Evolutionary conservation across 2,329 filamentous ascomycete genomes (phyloP), one percentile per base, ranked within the genome.

Genomic region (Colletotrichum orbiculare): DNA sequence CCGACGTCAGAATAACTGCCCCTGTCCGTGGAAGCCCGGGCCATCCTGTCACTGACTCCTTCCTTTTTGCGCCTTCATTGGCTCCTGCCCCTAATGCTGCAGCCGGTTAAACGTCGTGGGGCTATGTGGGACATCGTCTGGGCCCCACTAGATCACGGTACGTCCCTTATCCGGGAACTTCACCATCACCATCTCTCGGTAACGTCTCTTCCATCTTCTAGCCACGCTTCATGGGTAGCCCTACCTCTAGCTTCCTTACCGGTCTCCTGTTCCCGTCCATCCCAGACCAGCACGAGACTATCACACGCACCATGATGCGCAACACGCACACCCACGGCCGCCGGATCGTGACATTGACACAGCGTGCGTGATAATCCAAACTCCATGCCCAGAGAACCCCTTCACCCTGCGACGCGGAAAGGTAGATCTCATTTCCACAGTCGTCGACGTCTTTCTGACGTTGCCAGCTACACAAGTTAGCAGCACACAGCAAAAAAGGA

Each of bases 141-240:
- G 25, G 25, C 4, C 25, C 25, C 25, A 25, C 25, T 25, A 25
- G 4, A 25, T 41, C 38, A 9, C 2, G 46, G 47, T 57, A 63
- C 63, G 63, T 65, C 17, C 33, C 37, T 8, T 15, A 9, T 42
- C 46, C n/a, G 6, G 25, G 10, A 48, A 47, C 39, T 57, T 58
- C 58, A 62, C 52, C 58, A 62, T 25, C 25, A 65, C 63, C 58
- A 53, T 57, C 63, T 65, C 63, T 66, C 63, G 63, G 63, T 63
- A 63, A 57, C 52, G 52, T 53, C 58, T 53, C 48, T 66, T 62
- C 58, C 52, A 53, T 13, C 41, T 25, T 57, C 61, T 38, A 55
- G 41, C 57, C n/a, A 39, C 52, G 47, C 52, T 62, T 43, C 53
- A 47, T 52, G 15, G 37, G 37, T 53, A 17, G 54, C 41, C 47